Base-by-base conservation (phyloP, 768 basidiomycete genomes). In the Kwoniella mangroviensis region DNA sequence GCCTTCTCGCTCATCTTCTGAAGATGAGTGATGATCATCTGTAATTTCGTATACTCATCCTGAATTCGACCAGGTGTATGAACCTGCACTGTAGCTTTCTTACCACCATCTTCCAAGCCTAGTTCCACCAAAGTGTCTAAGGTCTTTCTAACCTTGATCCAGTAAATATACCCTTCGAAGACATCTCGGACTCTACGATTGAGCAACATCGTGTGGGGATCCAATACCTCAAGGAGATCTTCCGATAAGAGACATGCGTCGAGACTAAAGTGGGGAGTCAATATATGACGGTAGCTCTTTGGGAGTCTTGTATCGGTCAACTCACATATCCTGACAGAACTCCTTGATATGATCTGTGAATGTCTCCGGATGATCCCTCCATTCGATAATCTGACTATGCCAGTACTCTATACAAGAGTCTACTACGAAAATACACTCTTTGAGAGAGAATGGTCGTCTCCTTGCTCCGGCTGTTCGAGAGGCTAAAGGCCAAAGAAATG, bases 331-430 rank as follows among this genome's bases (percentile, higher is more conserved):
- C 24, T 54, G 21, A 24, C 21, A 54, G 24, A 54, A 21, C 53
- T 54, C 53, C 21, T n/a, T 54, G 11, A 54, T 54, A 54, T 54
- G 53, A n/a, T 11, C 21, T 11, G n/a, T 54, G 53, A 22, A 54
- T 21, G 13, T 24, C 53, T 54, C 53, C 11, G 53, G 53, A 21
- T 54, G 53, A 12, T n/a, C 24, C 11, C 24, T 54, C 53, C 53
- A 54, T 54, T 54, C 53, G n/a, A 54, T 54, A 22, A 54, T 24
- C 12, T 54, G 53, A 54, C 53, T 54, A 24, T 54, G 53, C 53
- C 53, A 54, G 24, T 54, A 22, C 11, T 54, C 53, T n/a, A 54
- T 22, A 24, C 53, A 54, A 5, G 53, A 54, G 9, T 54, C 53
- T 54, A 24, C 53, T 12, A 22, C 53, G 11, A n/a, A 12, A 7